Evolutionary conservation across 345 rosid genomes (phyloP), one percentile per base, ranked within the genome.

Genomic region (Citrus unshiu): DNA sequence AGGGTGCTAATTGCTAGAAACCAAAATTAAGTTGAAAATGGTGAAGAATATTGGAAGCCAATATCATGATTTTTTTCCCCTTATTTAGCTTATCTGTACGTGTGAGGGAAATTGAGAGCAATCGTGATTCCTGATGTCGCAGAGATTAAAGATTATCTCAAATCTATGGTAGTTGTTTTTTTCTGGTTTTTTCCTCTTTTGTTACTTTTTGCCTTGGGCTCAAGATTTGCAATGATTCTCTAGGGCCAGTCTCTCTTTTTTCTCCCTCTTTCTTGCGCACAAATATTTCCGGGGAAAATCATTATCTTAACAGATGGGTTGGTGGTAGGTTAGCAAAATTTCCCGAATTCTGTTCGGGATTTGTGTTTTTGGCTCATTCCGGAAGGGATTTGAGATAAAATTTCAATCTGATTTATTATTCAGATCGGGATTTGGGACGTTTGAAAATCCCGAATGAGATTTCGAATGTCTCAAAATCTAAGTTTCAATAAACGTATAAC

Each of bases 1-100:
- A 79, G 83, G 76, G 6, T 80, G 86, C 76, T 82, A 60, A 77
- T 54, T 54, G 69, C 6, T 46, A 6, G 46, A 76, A 14, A 12
- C 10, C 3, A 58, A 24, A 60, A 3, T 12, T 46, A 46, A 57
- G 60, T n/a, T 22, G 70, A 30, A 25, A 71, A 75, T 29, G 74
- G 66, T 7, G 24, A 61, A 54, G 73, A 72, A 76, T 46, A 72
- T 83, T 43, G 54, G 40, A 27, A 58, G 25, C 58, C 21, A 54
- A 22, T 18, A 30, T 79, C 29, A 40, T 79, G 78, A 74, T 66
- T 77, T 30, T 34, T 29, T 74, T 64, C 9, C n/a, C 74, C 79
- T 39, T 62, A 9, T 64, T 40, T 67, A 32, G 54, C 56, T 71
- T 43, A 3, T 76, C 63, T 30, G 24, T 25, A 21, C 25, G 51